Percentiles rank a stretch among this genome's conserved stretches.
These are phyloP conservation scores for Hypomyces perniciosus DNA, from an alignment of 2,329 filamentous ascomycete species.

Conservation along the genomic window DNA sequence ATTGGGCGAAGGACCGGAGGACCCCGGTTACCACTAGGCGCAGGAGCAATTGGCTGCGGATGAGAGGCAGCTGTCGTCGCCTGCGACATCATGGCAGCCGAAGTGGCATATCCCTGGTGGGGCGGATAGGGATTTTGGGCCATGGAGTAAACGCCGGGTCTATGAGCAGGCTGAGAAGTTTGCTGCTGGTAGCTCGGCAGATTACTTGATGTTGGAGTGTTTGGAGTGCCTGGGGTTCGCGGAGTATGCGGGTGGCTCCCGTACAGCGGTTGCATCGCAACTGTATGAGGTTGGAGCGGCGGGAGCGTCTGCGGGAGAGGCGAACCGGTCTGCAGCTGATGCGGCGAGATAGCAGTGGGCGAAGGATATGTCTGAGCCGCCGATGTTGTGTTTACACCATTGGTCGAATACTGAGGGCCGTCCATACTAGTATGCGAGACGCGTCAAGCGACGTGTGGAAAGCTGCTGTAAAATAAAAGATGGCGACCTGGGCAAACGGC, in stretches of 20 bases:
- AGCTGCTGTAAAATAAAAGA: conserved; percentile 5
- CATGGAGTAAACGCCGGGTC: conserved; percentile 49
- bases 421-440: conserved; percentile 45
- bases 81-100: conserved; percentile 59
- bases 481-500: background rate
- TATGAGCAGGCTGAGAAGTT: conserved; percentile 41
- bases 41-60: conserved; percentile 70
- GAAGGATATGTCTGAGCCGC: conserved; percentile 46
- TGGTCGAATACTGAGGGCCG: conserved; percentile 48
- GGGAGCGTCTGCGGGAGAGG: conserved; percentile 50
- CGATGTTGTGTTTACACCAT: conserved; percentile 50
- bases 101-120: conserved; percentile 50
- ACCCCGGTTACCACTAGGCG: conserved; percentile 51
- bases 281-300: conserved; percentile 44
- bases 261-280: conserved; percentile 43
- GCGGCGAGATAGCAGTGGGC: conserved; percentile 45
- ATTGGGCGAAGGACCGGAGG: conserved; percentile 63
- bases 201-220: conserved; percentile 51
- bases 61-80: conserved; percentile 61
- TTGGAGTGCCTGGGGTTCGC: conserved; percentile 56
- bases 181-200: conserved; percentile 50
- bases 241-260: conserved; percentile 56
- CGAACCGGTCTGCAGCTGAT: conserved; percentile 44
- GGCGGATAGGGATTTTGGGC: conserved; percentile 50
- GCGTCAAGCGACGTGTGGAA: conserved; percentile 19